Percentiles rank a stretch among this genome's conserved stretches.
Evolutionary conservation across 805 yeast species (phyloP).

Genomic region (Metschnikowia matae): DNA sequence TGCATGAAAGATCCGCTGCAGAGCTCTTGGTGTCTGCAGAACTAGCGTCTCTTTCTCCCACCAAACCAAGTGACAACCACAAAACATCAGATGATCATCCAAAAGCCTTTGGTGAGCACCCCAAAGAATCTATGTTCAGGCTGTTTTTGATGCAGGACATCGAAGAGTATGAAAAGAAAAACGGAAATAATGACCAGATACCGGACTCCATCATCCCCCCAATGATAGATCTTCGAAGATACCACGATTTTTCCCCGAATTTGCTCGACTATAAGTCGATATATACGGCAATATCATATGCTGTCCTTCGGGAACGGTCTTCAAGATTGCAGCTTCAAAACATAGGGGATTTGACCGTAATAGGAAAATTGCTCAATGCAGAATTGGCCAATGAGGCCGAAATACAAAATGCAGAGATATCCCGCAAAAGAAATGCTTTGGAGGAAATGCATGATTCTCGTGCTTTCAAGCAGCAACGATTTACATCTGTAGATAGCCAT

Average conservation of each 20-base stretch:
- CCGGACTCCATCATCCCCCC: slow-evolving; percentile 5
- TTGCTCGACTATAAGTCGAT: slow-evolving; percentile 20
- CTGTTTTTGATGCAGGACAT: slow-evolving; percentile 17
- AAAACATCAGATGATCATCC: no score
- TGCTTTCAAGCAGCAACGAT: slow-evolving; percentile 40
- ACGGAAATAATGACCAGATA: background rate
- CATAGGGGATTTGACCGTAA: slow-evolving; percentile 35
- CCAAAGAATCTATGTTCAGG: background rate
- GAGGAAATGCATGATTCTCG: slow-evolving; percentile 43
- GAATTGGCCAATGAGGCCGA: slow-evolving; percentile 23
- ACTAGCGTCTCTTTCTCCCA: slow-evolving; percentile 11
- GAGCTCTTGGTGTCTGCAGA: slow-evolving; percentile 32
- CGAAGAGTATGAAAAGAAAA: slow-evolving; percentile 24
- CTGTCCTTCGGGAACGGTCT: slow-evolving; percentile 38
- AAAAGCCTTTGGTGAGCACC: background rate
- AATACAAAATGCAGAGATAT: slow-evolving; percentile 19
- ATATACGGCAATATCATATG: slow-evolving; percentile 38
- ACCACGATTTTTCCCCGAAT: slow-evolving; percentile 3
- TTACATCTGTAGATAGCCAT: slow-evolving; percentile 42
- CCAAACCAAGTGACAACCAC: background rate
- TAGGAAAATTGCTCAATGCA: slow-evolving; percentile 30
- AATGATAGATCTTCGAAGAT: background rate
- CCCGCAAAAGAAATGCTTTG: slow-evolving; percentile 38
- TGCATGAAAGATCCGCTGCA: slow-evolving; percentile 33
- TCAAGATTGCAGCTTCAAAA: slow-evolving; percentile 32